Evolutionary conservation across 305 asterid species (phyloP), one percentile per base, ranked within the genome.

Genomic region (Ilex paraguariensis): DNA sequence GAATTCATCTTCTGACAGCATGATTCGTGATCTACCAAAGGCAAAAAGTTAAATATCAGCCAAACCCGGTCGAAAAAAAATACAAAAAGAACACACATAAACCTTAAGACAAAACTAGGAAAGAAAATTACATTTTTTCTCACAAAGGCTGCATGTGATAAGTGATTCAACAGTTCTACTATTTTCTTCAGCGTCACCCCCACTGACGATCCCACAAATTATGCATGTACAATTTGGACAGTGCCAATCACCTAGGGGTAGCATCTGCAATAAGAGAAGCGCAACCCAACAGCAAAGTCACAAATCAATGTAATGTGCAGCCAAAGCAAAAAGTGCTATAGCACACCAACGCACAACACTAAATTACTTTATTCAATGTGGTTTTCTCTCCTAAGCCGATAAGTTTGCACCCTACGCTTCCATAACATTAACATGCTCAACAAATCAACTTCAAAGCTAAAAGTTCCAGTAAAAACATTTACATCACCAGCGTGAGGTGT

Each of bases 141-240:
- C 57, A 54, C 57, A 54, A 54, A 54, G 57, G 31, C 13, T 15
- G 57, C 57, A 54, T 14, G 32, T 17, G 11, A 14, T 4, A 54
- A 54, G 57, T 54, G 31, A 54, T 3, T 14, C 32, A 5, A 28
- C 6, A 54, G 57, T 54, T 54, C 57, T 54, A 54, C 57, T 16
- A 51, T 16, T 54, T 9, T 9, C 57, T 14, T 54, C 32, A 14
- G 12, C 1, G 11, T 8, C 12, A 54, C 3, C 6, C 13, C 31
- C 57, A 54, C 30, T 14, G 32, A 11, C 31, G 1, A 6, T 4
- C 57, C 10, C 10, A 15, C 57, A 54, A 54, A 15, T 13, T 54
- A 13, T 54, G 57, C 57, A 54, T 15, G 57, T 28, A 54, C 57
- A 54, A 54, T 54, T 54, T 54, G 11, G 57, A 54, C 57, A 54